Conservation (phyloP, 2,329 filamentous ascomycete species). For the Fusarium sterilihyphosum region DNA sequence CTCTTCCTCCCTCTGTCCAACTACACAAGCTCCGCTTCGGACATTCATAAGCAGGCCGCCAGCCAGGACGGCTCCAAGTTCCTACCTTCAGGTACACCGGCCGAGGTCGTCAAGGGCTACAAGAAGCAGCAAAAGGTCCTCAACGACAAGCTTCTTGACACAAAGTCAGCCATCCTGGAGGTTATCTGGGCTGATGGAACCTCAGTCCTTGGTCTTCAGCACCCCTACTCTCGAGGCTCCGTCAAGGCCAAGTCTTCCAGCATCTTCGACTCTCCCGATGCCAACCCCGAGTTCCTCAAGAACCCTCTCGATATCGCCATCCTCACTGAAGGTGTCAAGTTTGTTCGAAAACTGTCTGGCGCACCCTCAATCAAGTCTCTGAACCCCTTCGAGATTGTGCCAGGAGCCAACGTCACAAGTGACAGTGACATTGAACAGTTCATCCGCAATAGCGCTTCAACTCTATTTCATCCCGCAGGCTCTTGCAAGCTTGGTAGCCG, state of each 20-base stretch:
- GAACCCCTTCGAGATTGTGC: conserved; percentile 13
- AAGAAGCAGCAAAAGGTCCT: conserved; percentile 28
- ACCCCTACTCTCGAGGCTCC: conserved; percentile 37
- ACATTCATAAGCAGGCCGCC: conserved; percentile 10
- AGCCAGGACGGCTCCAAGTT: conserved; percentile 20
- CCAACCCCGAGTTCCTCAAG: conserved; percentile 29
- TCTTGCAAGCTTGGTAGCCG: conserved; percentile 52
- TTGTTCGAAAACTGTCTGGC: conserved; percentile 8
- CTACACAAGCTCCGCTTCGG: conserved; percentile 5
- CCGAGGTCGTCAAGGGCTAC: conserved; percentile 26
- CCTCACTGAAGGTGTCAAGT: conserved; percentile 19
- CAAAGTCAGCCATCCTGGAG: conserved; percentile 26
- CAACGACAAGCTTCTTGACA: conserved; percentile 15
- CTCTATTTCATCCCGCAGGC: conserved; percentile 34
- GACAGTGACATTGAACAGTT: conserved; percentile 27
- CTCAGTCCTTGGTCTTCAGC: conserved; percentile 27
- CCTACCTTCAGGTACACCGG: conserved; percentile 10
- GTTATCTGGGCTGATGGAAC: conserved; percentile 32
- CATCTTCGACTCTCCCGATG: conserved; percentile 28
- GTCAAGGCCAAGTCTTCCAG: conserved; percentile 27
- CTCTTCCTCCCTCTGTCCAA: conserved; percentile 26
- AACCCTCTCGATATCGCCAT: conserved; percentile 31
- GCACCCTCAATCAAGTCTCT: conserved; percentile 14
- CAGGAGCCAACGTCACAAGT: conserved; percentile 18
- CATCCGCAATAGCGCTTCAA: conserved; percentile 17